These are phyloP conservation scores for Leishmania mexicana DNA, from an alignment of 208 protist species.

Conservation along the genomic window DNA sequence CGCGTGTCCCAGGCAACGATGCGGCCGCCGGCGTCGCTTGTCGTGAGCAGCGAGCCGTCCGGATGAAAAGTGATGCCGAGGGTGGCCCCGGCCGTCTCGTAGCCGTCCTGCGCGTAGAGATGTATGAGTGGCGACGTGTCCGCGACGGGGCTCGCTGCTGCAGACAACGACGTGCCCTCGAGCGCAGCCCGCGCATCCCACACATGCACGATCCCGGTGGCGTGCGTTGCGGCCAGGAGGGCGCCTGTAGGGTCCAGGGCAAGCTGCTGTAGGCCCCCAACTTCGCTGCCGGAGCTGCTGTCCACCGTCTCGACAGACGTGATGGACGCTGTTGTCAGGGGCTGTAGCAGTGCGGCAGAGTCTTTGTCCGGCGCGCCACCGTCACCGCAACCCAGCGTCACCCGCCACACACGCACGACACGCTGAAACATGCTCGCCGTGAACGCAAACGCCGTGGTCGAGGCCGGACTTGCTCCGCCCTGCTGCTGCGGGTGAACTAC, in stretches of 20 bases:
- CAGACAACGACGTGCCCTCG: conserved; percentile 3
- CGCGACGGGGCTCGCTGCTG: neutral
- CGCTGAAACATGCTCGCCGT: conserved; percentile 76
- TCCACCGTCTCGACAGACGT: neutral
- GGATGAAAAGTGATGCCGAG: conserved; percentile 74
- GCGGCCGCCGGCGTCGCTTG: conserved; percentile 68
- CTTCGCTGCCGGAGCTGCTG: conserved; percentile 24
- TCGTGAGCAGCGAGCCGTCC: conserved; percentile 73
- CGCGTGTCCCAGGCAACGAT: conserved; percentile 79
- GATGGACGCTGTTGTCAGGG: conserved; percentile 12
- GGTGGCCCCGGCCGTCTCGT: conserved; percentile 44
- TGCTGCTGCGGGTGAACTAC: conserved; percentile 41
- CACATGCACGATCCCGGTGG: conserved; percentile 51
- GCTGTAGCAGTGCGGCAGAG: conserved; percentile 9
- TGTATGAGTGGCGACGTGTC: conserved; percentile 14
- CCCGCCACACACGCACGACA: conserved; percentile 57
- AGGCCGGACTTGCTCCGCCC: neutral
- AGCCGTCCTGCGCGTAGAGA: conserved; percentile 71
- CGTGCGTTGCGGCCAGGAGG: conserved; percentile 66
- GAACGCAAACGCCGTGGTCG: conserved; percentile 50
- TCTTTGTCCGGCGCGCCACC: neutral
- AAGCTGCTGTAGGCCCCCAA: conserved; percentile 33
- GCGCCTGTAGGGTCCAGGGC: conserved; percentile 72
- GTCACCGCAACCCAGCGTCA: neutral
- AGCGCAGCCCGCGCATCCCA: conserved; percentile 58